These are phyloP conservation scores for Ananas comosus DNA, from an alignment of 176 grass and related monocot species.

Conservation along the genomic window DNA sequence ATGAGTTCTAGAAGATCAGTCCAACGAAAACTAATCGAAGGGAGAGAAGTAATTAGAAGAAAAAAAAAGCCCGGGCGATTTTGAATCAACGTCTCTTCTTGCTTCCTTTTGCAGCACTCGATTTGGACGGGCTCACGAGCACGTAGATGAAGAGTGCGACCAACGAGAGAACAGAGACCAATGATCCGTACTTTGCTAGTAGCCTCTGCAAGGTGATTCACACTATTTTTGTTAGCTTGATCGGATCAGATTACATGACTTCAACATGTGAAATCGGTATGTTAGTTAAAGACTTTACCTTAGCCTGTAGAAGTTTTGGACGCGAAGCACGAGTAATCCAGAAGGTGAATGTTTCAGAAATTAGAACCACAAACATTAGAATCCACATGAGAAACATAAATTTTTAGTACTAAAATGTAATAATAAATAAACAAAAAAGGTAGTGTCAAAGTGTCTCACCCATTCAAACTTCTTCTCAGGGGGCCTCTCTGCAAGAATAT, in stretches of 20 bases:
- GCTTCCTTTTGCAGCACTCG: conserved; percentile 33
- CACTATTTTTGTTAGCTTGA: background rate
- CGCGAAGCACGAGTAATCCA: conserved; percentile 4
- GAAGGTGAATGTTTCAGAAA: background rate
- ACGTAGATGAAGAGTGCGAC: conserved; percentile 61
- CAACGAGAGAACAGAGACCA: conserved; percentile 62
- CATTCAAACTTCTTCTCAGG: conserved; percentile 90
- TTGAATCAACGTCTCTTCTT: conserved; percentile 78
- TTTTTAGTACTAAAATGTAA: background rate
- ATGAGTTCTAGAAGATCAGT: too few species aligned
- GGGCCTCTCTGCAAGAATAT: conserved; percentile 74
- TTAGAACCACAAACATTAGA: conserved; percentile 25
- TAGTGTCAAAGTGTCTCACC: conserved; percentile 32
- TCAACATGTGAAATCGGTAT: background rate
- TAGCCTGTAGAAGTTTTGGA: conserved; percentile 41
- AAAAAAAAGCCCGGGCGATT: too few species aligned
- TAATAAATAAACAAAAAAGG: background rate
- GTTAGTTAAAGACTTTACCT: conserved; percentile 37
- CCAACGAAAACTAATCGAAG: too few species aligned
- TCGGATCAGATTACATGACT: background rate
- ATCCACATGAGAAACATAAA: background rate
- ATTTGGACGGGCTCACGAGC: conserved; percentile 69
- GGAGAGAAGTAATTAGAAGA: too few species aligned
- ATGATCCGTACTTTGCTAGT: conserved; percentile 47
- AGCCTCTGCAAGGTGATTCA: conserved; percentile 41